Conservation (phyloP, 1,284 basidiomycete species). For the Rhodotorula sp. region DNA sequence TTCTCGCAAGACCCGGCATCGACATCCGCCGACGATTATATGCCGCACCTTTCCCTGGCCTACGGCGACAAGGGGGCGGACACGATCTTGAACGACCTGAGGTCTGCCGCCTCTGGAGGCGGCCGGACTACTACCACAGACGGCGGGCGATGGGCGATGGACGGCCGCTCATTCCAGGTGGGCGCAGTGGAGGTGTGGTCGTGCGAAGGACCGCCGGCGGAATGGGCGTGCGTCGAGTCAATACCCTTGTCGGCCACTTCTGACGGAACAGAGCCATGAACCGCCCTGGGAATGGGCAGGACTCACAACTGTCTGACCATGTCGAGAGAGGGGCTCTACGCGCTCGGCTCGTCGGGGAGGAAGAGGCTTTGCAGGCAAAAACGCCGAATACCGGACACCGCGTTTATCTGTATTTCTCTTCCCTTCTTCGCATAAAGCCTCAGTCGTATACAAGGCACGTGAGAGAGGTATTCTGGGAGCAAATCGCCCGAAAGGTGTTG, state of each 20-base stretch:
- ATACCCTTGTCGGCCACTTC: slow-evolving; percentile 3
- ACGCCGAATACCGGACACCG: too few species aligned
- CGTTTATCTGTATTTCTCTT: too few species aligned
- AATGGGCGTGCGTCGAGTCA: slow-evolving; percentile 23
- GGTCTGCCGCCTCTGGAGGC: not conserved
- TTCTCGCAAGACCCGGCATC: not conserved
- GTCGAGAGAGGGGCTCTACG: too few species aligned
- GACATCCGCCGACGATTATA: slow-evolving; percentile 17
- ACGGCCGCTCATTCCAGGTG: slow-evolving; percentile 6
- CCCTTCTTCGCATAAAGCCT: too few species aligned
- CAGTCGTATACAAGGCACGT: too few species aligned
- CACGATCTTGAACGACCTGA: not conserved
- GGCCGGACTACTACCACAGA: not conserved
- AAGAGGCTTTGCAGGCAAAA: too few species aligned
- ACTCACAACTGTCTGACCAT: not conserved
- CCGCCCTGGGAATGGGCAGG: too few species aligned
- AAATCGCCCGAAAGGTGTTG: not conserved
- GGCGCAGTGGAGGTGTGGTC: slow-evolving; percentile 16
- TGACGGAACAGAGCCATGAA: not conserved
- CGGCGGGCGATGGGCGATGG: not conserved
- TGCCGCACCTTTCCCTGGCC: slow-evolving; percentile 26
- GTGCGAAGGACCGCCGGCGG: slow-evolving; percentile 28
- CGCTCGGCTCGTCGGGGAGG: too few species aligned
- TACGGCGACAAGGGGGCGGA: slow-evolving; percentile 19
- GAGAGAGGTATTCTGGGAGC: too few species aligned